A percentile compares a stretch with the other conserved stretches of the same genome.
Evolutionary conservation across 768 basidiomycete species (phyloP).

Genomic region (Lactarius tabidus): DNA sequence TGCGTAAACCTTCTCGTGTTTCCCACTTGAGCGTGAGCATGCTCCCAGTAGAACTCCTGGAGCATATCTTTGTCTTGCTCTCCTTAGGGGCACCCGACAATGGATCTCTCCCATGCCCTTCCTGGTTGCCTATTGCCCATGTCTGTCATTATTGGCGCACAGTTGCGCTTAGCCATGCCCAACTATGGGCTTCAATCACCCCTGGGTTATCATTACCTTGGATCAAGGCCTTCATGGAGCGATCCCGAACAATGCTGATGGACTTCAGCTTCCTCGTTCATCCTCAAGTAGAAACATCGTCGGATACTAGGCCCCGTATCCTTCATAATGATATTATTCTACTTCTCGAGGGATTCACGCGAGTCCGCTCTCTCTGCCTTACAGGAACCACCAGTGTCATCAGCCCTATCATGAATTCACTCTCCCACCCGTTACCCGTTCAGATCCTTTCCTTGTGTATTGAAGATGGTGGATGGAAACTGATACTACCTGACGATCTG

Average conservation of each 20-base stretch:
- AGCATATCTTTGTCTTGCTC: neutral
- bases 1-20: too few species aligned
- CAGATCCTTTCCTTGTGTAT: neutral
- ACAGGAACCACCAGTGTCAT: neutral
- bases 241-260: neutral
- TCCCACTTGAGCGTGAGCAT: neutral
- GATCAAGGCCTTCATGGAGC: neutral
- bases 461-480: too few species aligned
- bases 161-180: neutral
- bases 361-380: neutral
- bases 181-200: neutral
- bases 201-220: neutral
- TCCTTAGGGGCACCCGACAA: neutral
- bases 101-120: neutral
- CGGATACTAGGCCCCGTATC: neutral
- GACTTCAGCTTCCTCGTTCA: neutral
- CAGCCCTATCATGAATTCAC: neutral
- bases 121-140: neutral
- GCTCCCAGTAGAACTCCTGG: neutral
- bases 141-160: conserved; percentile 4
- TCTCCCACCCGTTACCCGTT: neutral
- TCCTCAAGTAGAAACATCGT: neutral
- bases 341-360: neutral
- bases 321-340: neutral
- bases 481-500: neutral